Conservation (phyloP, 2,329 filamentous ascomycete genomes). For the Trichoderma semiorbis region DNA sequence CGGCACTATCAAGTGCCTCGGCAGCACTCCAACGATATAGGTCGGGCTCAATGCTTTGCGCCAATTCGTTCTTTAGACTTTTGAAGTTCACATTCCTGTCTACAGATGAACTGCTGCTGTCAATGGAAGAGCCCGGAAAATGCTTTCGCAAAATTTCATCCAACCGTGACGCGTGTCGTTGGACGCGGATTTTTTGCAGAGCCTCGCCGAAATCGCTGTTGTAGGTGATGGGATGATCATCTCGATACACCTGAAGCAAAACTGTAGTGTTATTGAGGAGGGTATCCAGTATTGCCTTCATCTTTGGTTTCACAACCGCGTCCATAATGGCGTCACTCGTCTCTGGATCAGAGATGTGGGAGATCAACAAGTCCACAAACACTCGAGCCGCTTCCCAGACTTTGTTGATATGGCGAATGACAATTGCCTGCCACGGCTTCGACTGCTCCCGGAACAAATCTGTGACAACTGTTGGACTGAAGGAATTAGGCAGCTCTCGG, state of each 20-base stretch:
- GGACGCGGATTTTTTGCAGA: slow-evolving; percentile 30
- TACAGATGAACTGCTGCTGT: neutral
- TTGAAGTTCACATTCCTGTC: no score
- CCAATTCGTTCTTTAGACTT: neutral
- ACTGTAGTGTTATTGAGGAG: slow-evolving; percentile 41
- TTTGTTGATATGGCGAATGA: slow-evolving; percentile 24
- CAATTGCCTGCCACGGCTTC: slow-evolving; percentile 49
- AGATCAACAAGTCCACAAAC: slow-evolving; percentile 12
- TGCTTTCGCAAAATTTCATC: neutral
- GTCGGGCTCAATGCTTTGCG: slow-evolving; percentile 19
- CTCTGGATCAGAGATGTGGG: slow-evolving; percentile 20
- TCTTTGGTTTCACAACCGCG: slow-evolving; percentile 20
- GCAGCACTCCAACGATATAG: slow-evolving; percentile 31
- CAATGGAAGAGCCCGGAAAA: neutral
- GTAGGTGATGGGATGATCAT: slow-evolving; percentile 51
- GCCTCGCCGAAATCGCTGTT: slow-evolving; percentile 44
- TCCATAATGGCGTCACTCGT: slow-evolving; percentile 20
- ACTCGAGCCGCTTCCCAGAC: slow-evolving; percentile 20
- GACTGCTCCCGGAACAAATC: slow-evolving; percentile 61
- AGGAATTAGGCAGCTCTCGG: slow-evolving; percentile 57
- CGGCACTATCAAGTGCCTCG: slow-evolving; percentile 36
- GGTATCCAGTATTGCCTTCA: slow-evolving; percentile 22
- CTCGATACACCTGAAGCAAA: slow-evolving; percentile 42
- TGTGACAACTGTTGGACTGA: slow-evolving; percentile 55
- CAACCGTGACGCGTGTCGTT: neutral